These are phyloP conservation scores for Kalmusia sp. DNA, from an alignment of 2,329 filamentous ascomycete species.

Conservation along the genomic window DNA sequence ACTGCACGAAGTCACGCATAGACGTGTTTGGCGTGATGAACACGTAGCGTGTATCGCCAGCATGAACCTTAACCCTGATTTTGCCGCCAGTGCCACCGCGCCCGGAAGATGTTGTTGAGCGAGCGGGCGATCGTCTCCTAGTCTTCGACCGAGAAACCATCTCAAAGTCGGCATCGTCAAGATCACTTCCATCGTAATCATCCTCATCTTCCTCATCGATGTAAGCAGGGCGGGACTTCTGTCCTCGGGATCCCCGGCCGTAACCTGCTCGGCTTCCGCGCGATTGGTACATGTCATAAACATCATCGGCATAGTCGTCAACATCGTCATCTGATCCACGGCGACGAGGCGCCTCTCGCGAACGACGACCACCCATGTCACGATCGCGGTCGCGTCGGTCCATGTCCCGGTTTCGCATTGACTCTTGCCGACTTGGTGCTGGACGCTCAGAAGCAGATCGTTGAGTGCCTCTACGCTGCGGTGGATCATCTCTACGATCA, in stretches of 20 bases:
- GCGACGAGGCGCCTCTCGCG: conserved; percentile 28
- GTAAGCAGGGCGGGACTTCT: conserved; percentile 62
- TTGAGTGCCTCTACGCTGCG: conserved; percentile 46
- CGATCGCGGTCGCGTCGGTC: conserved; percentile 17
- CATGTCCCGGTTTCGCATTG: conserved; percentile 38
- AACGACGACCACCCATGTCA: conserved; percentile 1
- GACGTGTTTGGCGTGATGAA: conserved; percentile 78
- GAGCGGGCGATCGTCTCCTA: conserved; percentile 52
- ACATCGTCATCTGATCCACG: conserved; percentile 59
- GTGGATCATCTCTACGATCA: conserved; percentile 42
- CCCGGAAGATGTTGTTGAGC: conserved; percentile 50
- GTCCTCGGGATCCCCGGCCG: conserved; percentile 45
- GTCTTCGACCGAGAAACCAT: conserved; percentile 66
- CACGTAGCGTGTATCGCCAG: conserved; percentile 85
- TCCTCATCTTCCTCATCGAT: conserved; percentile 83
- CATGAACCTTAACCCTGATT: conserved; percentile 91
- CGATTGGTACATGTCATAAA: conserved; percentile 69
- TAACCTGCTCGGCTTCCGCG: conserved; percentile 36
- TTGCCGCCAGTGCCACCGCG: conserved; percentile 66
- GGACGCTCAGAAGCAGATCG: conserved; percentile 55
- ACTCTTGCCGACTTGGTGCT: conserved; percentile 44
- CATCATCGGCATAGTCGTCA: conserved; percentile 66
- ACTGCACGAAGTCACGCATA: conserved; percentile 78
- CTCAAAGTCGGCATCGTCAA: conserved; percentile 82
- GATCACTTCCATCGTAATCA: conserved; percentile 73